A percentile compares a stretch with the other conserved stretches of the same genome.
These are phyloP conservation scores for Microbotryum silenes-acaulis DNA, from an alignment of 1,284 basidiomycete species.

Conservation along the genomic window DNA sequence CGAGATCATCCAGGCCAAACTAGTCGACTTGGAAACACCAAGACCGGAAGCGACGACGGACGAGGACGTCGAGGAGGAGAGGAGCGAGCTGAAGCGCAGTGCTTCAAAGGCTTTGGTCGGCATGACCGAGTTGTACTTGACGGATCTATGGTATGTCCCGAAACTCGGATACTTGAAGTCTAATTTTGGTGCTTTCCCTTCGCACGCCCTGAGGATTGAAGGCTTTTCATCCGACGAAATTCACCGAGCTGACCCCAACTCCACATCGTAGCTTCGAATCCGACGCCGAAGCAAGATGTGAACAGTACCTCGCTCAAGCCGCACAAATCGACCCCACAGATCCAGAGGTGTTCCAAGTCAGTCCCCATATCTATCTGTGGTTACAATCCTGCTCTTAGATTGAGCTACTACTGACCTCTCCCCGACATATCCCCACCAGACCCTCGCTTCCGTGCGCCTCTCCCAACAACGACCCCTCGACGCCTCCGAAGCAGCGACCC, in stretches of 20 bases:
- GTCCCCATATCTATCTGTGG: background rate
- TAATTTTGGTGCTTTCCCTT: too few relatives aligned
- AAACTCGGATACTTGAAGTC: background rate
- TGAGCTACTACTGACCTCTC: background rate
- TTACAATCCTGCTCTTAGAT: background rate
- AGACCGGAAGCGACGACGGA: constrained; percentile 37
- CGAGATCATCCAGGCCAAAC: constrained; percentile 59
- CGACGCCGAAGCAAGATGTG: constrained; percentile 69
- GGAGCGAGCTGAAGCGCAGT: constrained; percentile 57
- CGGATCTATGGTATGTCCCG: constrained; percentile 74
- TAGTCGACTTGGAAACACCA: constrained; percentile 44
- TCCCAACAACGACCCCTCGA: constrained; percentile 78
- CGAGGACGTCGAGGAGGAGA: constrained; percentile 49
- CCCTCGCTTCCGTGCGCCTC: constrained; percentile 78
- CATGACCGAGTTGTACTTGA: constrained; percentile 96
- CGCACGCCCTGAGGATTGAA: too few relatives aligned
- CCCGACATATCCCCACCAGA: constrained; percentile 42
- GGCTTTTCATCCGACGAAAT: background rate
- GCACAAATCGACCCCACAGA: constrained; percentile 67
- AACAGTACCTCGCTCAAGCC: constrained; percentile 63
- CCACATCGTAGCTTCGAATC: constrained; percentile 60
- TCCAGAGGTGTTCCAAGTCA: constrained; percentile 56
- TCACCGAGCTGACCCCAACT: too few relatives aligned
- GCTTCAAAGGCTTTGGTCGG: constrained; percentile 77
- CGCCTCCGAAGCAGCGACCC: constrained; percentile 59